Evolutionary conservation across 352 stramenopile species (phyloP), one percentile per base, ranked within the genome.

Genomic region (Phytophthora pinifolia): DNA sequence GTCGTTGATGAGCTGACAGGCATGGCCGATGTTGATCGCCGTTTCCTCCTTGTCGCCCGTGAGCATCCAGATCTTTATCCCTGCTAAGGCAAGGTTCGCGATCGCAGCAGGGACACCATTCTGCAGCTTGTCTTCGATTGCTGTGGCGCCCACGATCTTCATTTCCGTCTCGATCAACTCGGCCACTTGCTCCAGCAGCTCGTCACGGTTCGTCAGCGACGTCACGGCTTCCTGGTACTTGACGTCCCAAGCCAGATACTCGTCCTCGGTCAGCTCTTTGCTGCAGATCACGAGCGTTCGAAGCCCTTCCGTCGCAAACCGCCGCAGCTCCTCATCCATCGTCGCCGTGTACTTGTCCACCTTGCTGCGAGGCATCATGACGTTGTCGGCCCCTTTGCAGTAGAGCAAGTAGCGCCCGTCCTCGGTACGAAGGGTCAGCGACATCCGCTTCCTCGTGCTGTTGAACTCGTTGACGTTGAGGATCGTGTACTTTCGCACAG

Each of bases 361-460:
- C 10, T 55, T 54, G 22, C 70, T 78, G 6, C 84, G 79, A 17
- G 78, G 73, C n/a, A 92, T 67, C 67, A 96, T 94, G 12, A 95
- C 76, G 51, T 88, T 94, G 62, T 96, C 87, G 6, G 86, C 84
- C 1, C 86, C 86, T 45, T 96, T 96, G 65, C 76, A 87, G 25
- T 72, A 88, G 4, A 92, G 41, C 2, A 86, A 62, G 29, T 83
- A 83, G 6, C 62, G 58, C 7, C 70, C 41, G 6, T 81, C 70
- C 4, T 68, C 58, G 1, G 62, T 76, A 10, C 86, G 78, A 14
- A 98, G 70, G 15, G 99, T 70, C 18, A 99, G 89, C 8, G 93
- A 98, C 97, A 99, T 99, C 52, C 97, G 75, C 75, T 99, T 99
- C 25, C 97, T 83, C 27, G 96, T 91, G 54, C 88, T 98, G 47